Evolutionary conservation across 2,329 filamentous ascomycete species (phyloP).

Genomic region (Fusarium secorum): DNA sequence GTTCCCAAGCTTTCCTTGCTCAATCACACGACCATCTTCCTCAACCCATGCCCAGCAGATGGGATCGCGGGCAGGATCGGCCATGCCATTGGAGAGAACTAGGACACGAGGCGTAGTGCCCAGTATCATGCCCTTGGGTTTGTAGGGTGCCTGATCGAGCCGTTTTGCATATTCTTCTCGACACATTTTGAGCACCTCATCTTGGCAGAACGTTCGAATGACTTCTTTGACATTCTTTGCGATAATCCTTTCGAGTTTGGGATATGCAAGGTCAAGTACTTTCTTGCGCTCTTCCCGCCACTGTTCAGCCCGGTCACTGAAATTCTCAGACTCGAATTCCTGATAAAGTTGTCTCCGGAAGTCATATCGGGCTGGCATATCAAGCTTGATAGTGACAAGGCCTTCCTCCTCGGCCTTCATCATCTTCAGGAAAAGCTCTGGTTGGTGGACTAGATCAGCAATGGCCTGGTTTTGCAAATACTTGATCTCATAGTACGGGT

Average conservation of each 20-base stretch:
- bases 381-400: constrained; percentile 83
- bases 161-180: constrained; percentile 89
- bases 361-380: constrained; percentile 76
- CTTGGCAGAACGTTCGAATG: constrained; percentile 91
- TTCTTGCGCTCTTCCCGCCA: constrained; percentile 92
- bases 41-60: constrained; percentile 93
- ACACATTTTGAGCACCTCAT: constrained; percentile 85
- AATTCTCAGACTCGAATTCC: constrained; percentile 93
- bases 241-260: constrained; percentile 83
- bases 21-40: constrained; percentile 87
- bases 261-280: constrained; percentile 80
- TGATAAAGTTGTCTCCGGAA: constrained; percentile 80
- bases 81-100: constrained; percentile 85
- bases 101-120: constrained; percentile 89
- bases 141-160: constrained; percentile 94
- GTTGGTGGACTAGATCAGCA: constrained; percentile 78
- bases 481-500: constrained; percentile 98
- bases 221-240: constrained; percentile 94
- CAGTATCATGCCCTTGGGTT: constrained; percentile 89
- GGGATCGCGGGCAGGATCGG: constrained; percentile 75
- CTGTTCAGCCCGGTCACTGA: constrained; percentile 90
- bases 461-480: constrained; percentile 92
- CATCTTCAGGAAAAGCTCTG: constrained; percentile 95
- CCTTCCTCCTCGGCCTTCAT: constrained; percentile 96
- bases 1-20: constrained; percentile 87